Evolutionary conservation across 352 stramenopile species (phyloP), one percentile per base, ranked within the genome.

Genomic region (Phytophthora quininea): DNA sequence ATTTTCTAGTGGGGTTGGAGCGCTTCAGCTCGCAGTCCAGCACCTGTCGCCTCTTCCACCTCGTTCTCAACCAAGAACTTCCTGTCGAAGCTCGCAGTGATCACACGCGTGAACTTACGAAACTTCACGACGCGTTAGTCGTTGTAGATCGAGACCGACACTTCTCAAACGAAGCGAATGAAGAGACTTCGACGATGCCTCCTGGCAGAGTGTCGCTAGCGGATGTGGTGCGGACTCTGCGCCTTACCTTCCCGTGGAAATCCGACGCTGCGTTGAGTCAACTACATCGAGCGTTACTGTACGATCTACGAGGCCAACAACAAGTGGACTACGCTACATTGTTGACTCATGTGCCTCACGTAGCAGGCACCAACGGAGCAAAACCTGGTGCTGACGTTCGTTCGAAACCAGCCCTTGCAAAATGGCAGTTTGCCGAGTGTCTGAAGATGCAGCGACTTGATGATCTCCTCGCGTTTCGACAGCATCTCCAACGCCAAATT

Each of bases 181-280:
- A 59, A 38, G 19, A 52, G 0, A 50, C 47, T 38, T 37, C 30
- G 14, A 38, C 29, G 0, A 31, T 63, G 14, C 51, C 57, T 35
- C 61, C 54, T 15, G 73, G 68, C 8, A 67, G 68, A 3, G 71
- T 93, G 2, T 74, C 62, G 1, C 43, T 91, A 1, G 71, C 77
- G 1, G 76, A 86, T 9, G 70, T 88, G 3, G 35, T 93, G 3
- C 74, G 69, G 14, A 69, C 79, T 0, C 51, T 93, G 6, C 67
- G 79, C 1, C 61, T 82, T 1, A 58, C 76, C 3, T 93, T 89
- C 55, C 82, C 85, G 0, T 93, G 82, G 82, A 93, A 93, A 57
- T 69, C 62, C 0, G 83, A 91, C 40, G 29, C 29, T 0, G 63
- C 71, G 7, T 66, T 91, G 12, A 75, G 60, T 46, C 54, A 74